Conservation (phyloP, 129 eudicot genomes). For the Dittrichia graveolens region DNA sequence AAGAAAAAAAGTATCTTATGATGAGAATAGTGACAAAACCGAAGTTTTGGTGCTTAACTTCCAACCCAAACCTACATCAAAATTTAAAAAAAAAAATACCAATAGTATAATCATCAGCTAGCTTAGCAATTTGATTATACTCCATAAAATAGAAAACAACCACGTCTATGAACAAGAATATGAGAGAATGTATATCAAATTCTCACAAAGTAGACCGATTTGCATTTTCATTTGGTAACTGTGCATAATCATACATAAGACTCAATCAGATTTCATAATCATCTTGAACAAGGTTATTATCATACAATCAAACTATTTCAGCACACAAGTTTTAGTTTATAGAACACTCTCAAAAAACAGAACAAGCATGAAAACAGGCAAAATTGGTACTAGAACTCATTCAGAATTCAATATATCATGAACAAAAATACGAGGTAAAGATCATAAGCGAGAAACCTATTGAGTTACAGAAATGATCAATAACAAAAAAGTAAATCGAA, state of each 20-base stretch:
- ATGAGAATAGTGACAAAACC: background rate
- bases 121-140: background rate
- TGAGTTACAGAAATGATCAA: background rate
- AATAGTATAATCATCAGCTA: background rate
- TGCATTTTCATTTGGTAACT: background rate
- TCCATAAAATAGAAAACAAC: background rate
- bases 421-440: too few relatives aligned
- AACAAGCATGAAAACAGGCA: too few relatives aligned
- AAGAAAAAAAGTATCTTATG: background rate
- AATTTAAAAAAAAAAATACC: background rate
- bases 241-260: background rate
- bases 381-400: too few relatives aligned
- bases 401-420: too few relatives aligned
- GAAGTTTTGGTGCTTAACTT: background rate
- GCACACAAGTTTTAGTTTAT: background rate
- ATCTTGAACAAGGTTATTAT: background rate
- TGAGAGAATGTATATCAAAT: slow-evolving; percentile 20
- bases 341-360: background rate
- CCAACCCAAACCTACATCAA: background rate
- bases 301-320: background rate
- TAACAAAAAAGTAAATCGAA: background rate
- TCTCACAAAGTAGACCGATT: slow-evolving; percentile 1
- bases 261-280: background rate
- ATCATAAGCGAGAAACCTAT: background rate
- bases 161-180: background rate